Evolutionary conservation across 2,329 filamentous ascomycete genomes (phyloP).

Genomic region (Boeremia exigua): DNA sequence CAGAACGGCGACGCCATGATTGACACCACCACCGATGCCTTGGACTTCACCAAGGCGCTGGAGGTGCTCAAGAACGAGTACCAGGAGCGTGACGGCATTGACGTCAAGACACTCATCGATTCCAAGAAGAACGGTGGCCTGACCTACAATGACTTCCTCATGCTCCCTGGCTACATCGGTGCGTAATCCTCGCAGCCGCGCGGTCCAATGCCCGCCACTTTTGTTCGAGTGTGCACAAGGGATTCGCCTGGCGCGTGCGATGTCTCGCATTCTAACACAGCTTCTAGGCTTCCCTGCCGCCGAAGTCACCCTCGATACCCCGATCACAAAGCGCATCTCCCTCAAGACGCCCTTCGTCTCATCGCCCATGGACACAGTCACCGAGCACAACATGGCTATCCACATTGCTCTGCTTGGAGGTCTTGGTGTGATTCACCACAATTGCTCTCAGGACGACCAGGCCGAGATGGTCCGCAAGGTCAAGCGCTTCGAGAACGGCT

Average conservation of each 20-base stretch:
- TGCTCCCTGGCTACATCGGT: constrained; percentile 96
- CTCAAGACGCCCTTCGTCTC: constrained; percentile 97
- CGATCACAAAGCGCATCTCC: constrained; percentile 92
- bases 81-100: constrained; percentile 80
- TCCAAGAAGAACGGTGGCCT: constrained; percentile 90
- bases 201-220: constrained; percentile 1
- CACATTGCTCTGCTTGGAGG: constrained; percentile 91
- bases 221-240: constrained; percentile 4
- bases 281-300: constrained; percentile 81
- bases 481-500: constrained; percentile 99
- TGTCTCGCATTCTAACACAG: constrained; percentile 19
- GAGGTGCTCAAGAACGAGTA: constrained; percentile 82
- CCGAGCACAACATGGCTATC: constrained; percentile 99
- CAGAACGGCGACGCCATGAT: constrained; percentile 68
- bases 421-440: constrained; percentile 97
- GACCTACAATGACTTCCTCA: constrained; percentile 98
- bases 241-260: constrained; percentile 8
- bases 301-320: constrained; percentile 85
- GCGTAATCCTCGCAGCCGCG: constrained; percentile 31
- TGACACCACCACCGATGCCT: constrained; percentile 61
- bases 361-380: constrained; percentile 99
- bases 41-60: constrained; percentile 77
- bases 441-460: constrained; percentile 96
- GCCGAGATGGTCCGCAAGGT: constrained; percentile 99
- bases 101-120: constrained; percentile 85